Evolutionary conservation across 108 stramenopile genomes (phyloP).

Genomic region (Schizochytrium sp.): DNA sequence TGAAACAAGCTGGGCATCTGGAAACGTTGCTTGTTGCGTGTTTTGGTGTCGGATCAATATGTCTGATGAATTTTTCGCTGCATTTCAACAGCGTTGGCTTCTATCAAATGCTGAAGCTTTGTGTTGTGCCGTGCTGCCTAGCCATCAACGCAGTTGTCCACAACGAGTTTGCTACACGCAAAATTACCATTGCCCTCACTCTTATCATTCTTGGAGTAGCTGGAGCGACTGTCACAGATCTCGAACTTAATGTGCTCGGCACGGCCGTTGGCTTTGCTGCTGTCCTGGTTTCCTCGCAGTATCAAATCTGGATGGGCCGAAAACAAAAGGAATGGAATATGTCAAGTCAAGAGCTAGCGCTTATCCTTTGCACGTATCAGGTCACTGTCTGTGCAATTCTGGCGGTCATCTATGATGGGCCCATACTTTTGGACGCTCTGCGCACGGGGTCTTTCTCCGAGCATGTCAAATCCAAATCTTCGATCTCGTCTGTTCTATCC

Average conservation of each 20-base stretch:
- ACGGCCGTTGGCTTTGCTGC: not conserved
- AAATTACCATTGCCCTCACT: not conserved
- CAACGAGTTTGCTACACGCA: not conserved
- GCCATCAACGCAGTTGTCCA: not conserved
- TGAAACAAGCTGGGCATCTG: not conserved
- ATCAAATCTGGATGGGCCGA: not conserved
- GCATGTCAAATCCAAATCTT: not conserved
- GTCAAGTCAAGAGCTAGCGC: not conserved
- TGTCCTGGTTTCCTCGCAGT: not conserved
- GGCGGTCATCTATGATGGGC: not conserved
- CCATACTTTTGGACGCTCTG: too few species aligned
- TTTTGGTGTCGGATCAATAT: not conserved
- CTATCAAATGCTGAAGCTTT: slow-evolving; percentile 6
- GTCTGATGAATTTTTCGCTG: slow-evolving; percentile 1
- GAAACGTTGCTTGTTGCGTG: not conserved
- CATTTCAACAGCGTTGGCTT: not conserved
- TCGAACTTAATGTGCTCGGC: not conserved
- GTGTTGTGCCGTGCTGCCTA: not conserved
- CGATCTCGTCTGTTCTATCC: not conserved
- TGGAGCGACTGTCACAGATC: not conserved
- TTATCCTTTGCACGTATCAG: not conserved
- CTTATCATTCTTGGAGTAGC: not conserved
- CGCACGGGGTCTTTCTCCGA: not conserved
- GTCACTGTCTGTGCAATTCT: not conserved
- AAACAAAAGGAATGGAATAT: not conserved